Evolutionary conservation across 2,329 filamentous ascomycete genomes (phyloP), one percentile per base, ranked within the genome.

Genomic region (Aureobasidium musti): DNA sequence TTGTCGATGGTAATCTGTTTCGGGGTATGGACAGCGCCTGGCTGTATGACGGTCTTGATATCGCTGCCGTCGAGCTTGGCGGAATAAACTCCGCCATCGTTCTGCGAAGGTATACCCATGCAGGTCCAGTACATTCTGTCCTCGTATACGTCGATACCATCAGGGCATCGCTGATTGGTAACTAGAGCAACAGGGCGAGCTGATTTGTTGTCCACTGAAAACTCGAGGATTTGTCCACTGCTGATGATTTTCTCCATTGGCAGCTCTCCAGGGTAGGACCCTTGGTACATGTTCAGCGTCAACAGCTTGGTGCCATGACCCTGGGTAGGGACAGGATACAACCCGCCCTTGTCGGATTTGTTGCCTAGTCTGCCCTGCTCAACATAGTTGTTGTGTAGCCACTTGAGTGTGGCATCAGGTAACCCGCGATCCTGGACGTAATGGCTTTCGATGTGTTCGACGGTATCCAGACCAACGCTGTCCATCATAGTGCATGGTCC

Each of bases 381-480:
- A 45, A 86, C 72, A 69, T 81, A 86, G 6, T 79, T 74, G 5
- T 75, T 73, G 23, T 77, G 74, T 3, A 85, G 74, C 67, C 76
- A 85, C 63, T 82, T 75, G 14, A 83, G 76, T 0, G 81, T 80
- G 1, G 72, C 72, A 0, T 73, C 59, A 2, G 76, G 70, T 0
- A 85, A 74, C 1, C 77, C 76, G 4, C 83, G 79, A 70, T 85
- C 83, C 1, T 77, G 68, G 63, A 85, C 76, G 70, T 86, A 85
- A 68, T 85, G 80, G 35, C 79, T 69, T 68, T 86, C 83, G 60
- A 86, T 85, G 61, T 82, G 79, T 0, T 79, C 77, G 4, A 85
- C 82, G 0, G 82, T 85, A 65, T 86, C 83, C 0, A 86, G 74
- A 0, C 83, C 83, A 30, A 85, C 79, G 5, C n/a, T 21, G 19